Evolutionary conservation across 768 basidiomycete genomes (phyloP).

Genomic region (Collybia sordida): DNA sequence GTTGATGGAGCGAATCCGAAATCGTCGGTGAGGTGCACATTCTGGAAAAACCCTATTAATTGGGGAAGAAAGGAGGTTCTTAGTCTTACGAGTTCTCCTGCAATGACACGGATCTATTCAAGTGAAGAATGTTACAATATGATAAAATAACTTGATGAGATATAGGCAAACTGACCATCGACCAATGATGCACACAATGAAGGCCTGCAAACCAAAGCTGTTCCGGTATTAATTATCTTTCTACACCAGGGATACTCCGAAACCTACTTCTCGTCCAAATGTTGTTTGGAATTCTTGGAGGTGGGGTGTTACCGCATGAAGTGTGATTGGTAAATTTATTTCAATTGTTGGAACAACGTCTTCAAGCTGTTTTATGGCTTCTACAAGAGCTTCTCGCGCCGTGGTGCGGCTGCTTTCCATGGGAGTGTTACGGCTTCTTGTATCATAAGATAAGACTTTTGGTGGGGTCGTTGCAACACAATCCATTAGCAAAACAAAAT

Average conservation of each 20-base stretch:
- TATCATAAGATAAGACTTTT: constrained; percentile 71
- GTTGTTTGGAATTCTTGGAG: constrained; percentile 75
- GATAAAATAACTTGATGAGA: background rate
- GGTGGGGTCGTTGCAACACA: constrained; percentile 45
- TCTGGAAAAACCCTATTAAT: constrained; percentile 35
- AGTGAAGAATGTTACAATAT: background rate
- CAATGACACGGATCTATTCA: constrained; percentile 73
- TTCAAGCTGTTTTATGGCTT: constrained; percentile 57
- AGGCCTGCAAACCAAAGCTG: constrained; percentile 86
- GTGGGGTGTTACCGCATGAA: constrained; percentile 82
- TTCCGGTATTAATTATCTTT: background rate
- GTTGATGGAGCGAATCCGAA: constrained; percentile 90
- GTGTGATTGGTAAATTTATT: constrained; percentile 59
- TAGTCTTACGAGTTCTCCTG: constrained; percentile 70
- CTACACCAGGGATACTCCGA: background rate
- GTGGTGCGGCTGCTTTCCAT: constrained; percentile 72
- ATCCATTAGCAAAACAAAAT: constrained; percentile 69
- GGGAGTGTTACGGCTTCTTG: constrained; percentile 73
- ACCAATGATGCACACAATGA: constrained; percentile 91
- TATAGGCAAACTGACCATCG: constrained; percentile 58
- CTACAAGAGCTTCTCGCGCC: constrained; percentile 56
- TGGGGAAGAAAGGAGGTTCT: background rate
- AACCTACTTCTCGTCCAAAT: constrained; percentile 74
- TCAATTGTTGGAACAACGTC: constrained; percentile 46
- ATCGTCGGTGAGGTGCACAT: constrained; percentile 65